Base-by-base conservation (phyloP, 305 asterid genomes). In the Euphrasia arctica region DNA sequence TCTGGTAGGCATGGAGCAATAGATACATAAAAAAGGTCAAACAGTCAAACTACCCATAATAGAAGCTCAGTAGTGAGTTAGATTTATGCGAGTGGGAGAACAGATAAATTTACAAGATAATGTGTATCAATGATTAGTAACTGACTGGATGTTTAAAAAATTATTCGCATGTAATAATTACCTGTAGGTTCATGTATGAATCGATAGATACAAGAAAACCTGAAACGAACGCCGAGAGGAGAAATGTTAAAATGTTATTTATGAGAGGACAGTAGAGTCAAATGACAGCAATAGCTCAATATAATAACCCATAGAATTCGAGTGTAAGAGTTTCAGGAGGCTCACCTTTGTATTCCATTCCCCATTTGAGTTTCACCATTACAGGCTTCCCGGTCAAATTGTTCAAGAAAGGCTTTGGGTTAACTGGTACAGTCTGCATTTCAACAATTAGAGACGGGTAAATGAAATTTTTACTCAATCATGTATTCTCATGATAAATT, bases 151-250 rank as follows among this genome's bases (percentile, higher is more conserved):
- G 42, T 36, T 36, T 36, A 18, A 9, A 43, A 9, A 10, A 10
- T 0, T 36, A 7, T 10, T 7, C 9, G 13, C 2, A 36, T 36
- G 42, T 22, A 25, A 59, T 8, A 63, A 58, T 49, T 74, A 85
- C 93, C 93, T 85, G 92, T 72, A 85, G 72, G 74, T 85, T 85
- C 92, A 85, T 85, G 78, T 85, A 85, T 9, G 93, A 85, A 72
- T 85, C 93, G 63, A 83, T 89, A 0, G 93, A 83, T 52, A 85
- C 88, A 43, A 43, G 49, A 43, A 43, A 9, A 10, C 49, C 13
- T 43, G 12, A 43, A 43, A 43, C 49, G 4, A 43, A 9, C 13
- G 11, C 49, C 12, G 11, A 9, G 13, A 43, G 49, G 13, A 9
- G 13, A 43, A 43, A 9, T 43, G 49, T 10, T n/a, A 43, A 43